Evolutionary conservation across 2,329 filamentous ascomycete genomes (phyloP).

Genomic region (Aspergillus sp.): DNA sequence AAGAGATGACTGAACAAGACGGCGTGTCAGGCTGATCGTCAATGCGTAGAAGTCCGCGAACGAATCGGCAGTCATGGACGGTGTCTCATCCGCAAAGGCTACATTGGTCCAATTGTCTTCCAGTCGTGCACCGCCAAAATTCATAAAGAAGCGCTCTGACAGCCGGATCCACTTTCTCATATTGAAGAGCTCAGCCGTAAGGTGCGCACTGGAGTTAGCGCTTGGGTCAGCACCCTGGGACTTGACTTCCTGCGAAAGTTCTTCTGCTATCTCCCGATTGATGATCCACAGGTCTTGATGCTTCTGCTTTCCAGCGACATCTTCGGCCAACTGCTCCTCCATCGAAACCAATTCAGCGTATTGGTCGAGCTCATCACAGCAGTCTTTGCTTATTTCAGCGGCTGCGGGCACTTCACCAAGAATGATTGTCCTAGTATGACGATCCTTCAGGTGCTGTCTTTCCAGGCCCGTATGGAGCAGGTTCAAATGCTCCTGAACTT

Average conservation of each 20-base stretch:
- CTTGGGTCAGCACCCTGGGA: conserved; percentile 30
- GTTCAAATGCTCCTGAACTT: conserved; percentile 70
- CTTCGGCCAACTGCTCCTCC: conserved; percentile 66
- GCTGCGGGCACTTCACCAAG: conserved; percentile 69
- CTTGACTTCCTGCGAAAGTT: conserved; percentile 30
- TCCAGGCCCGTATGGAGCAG: conserved; percentile 59
- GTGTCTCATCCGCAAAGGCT: conserved; percentile 55
- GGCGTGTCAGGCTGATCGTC: conserved; percentile 66
- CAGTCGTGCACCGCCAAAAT: conserved; percentile 55
- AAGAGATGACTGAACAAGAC: conserved; percentile 69
- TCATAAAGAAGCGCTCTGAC: conserved; percentile 74
- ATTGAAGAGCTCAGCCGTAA: conserved; percentile 61
- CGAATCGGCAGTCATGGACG: conserved; percentile 72
- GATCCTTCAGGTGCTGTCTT: conserved; percentile 40
- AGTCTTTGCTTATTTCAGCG: conserved; percentile 67
- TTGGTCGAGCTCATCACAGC: conserved; percentile 66
- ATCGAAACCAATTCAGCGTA: conserved; percentile 67
- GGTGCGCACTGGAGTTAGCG: conserved; percentile 37
- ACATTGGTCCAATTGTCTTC: conserved; percentile 69
- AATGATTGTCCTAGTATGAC: conserved; percentile 43
- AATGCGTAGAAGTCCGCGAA: conserved; percentile 76
- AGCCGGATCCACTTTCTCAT: conserved; percentile 64
- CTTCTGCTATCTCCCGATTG: conserved; percentile 36
- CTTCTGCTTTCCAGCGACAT: conserved; percentile 58
- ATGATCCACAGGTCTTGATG: conserved; percentile 71